Base-by-base conservation (phyloP, 768 basidiomycete species). In the Amanita thiersii region DNA sequence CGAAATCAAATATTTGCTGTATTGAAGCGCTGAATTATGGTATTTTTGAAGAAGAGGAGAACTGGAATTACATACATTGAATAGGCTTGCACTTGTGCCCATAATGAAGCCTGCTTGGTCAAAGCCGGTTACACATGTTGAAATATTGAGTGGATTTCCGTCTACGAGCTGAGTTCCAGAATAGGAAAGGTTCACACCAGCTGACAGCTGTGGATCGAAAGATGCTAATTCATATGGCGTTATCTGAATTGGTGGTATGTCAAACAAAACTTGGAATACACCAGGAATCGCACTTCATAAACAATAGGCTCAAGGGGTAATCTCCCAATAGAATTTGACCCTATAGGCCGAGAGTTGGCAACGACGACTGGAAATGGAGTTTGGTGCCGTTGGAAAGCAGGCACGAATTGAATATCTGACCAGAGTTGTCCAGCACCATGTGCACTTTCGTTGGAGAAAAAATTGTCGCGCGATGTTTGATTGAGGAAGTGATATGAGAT, bases 341-440 rank as follows among this genome's bases (percentile, higher is more conserved):
- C 66, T 11, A 58, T 56, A 14, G 69, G 72, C 11, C 71, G 57
- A 3, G 81, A 77, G 54, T 83, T 67, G 2, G 77, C 62, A 7
- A 74, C 65, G 37, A 85, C 55, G 39, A 89, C 72, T 0, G 86
- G 86, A 52, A 86, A 81, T 1, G 85, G 86, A 20, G 73, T 63
- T 4, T 59, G 51, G 25, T 62, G 53, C 35, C 65, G 60, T 50
- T 69, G 62, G 58, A 75, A 86, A 4, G 72, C 62, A 0, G 75
- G 65, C 9, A 76, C 65, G 15, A 52, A 48, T 1, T 72, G 65
- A 25, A 83, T 68, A 10, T 74, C 53, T 2, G 80, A 82, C 75
- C 80, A 80, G 7, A 81, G 66, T 43, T 80, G 72, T 4, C 81
- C 83, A n/a, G 81, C 77, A n/a, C 81, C 82, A 47, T 86, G 83